Percentiles rank a stretch among this genome's conserved stretches.
These are phyloP conservation scores for Colletotrichum noveboracense DNA, from an alignment of 2,329 filamentous ascomycete genomes.

Conservation along the genomic window DNA sequence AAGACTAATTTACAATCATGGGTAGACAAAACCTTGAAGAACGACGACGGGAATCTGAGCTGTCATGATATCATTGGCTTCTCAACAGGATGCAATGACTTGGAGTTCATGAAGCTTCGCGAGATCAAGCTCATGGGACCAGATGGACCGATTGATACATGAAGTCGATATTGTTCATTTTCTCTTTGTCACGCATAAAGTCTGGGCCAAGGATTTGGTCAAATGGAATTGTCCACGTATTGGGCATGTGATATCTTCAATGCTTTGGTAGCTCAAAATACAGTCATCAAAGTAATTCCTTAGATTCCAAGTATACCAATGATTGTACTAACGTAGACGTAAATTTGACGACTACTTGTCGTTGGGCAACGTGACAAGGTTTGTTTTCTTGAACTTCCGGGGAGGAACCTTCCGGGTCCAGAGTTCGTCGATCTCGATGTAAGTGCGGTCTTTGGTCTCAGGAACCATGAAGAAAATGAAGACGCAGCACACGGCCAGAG, in stretches of 20 bases:
- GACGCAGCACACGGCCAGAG: slow-evolving; percentile 8
- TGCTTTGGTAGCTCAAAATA: neutral
- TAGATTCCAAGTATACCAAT: no score
- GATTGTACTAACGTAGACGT: no score
- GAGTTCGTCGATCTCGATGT: slow-evolving; percentile 27
- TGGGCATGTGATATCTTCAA: neutral
- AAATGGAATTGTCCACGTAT: neutral
- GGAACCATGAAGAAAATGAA: slow-evolving; percentile 27
- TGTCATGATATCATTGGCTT: neutral
- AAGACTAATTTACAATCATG: neutral
- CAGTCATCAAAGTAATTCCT: neutral
- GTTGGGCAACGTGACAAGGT: neutral
- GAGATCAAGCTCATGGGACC: neutral
- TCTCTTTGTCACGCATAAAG: neutral
- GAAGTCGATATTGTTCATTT: neutral
- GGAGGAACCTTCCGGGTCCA: slow-evolving; percentile 3
- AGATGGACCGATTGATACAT: neutral
- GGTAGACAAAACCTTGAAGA: neutral
- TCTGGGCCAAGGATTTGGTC: neutral
- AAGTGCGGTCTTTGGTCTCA: slow-evolving; percentile 26
- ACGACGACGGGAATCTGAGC: neutral
- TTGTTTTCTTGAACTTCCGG: neutral
- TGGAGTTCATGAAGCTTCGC: neutral
- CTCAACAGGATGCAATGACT: neutral
- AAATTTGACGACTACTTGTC: neutral